These are phyloP conservation scores for Croton setiger DNA, from an alignment of 441 rosid genomes.

Conservation along the genomic window DNA sequence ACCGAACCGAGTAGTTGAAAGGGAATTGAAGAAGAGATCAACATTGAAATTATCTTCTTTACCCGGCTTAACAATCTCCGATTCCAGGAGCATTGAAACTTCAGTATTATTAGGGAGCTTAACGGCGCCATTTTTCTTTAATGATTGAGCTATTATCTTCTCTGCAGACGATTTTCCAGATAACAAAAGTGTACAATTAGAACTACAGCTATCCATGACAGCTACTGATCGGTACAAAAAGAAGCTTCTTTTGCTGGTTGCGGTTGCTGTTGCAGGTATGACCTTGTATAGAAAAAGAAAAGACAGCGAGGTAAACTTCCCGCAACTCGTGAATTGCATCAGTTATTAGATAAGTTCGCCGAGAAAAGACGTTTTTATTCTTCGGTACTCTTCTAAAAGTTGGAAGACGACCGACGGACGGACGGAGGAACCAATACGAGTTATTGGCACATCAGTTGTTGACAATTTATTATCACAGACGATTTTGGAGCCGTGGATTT, in stretches of 20 bases:
- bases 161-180: conserved; percentile 64
- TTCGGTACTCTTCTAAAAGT: too few species aligned
- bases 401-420: conserved; percentile 11
- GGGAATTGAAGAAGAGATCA: conserved; percentile 43
- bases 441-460: background rate
- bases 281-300: conserved; percentile 17
- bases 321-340: conserved; percentile 21
- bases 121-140: conserved; percentile 42
- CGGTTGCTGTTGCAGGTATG: background rate
- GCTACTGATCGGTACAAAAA: conserved; percentile 21
- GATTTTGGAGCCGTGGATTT: conserved; percentile 3
- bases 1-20: conserved; percentile 61
- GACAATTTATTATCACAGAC: conserved; percentile 4
- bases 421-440: conserved; percentile 18
- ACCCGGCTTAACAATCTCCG: conserved; percentile 38
- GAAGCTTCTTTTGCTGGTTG: background rate
- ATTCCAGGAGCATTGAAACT: conserved; percentile 37
- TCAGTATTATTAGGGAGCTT: conserved; percentile 44
- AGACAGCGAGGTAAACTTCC: conserved; percentile 22
- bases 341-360: background rate
- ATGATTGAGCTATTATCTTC: conserved; percentile 40
- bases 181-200: conserved; percentile 42
- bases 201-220: conserved; percentile 47
- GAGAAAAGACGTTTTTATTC: background rate
- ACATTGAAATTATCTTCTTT: conserved; percentile 38